These are phyloP conservation scores for Chaetomium fimeti DNA, from an alignment of 495 filamentous ascomycete species.

Conservation along the genomic window DNA sequence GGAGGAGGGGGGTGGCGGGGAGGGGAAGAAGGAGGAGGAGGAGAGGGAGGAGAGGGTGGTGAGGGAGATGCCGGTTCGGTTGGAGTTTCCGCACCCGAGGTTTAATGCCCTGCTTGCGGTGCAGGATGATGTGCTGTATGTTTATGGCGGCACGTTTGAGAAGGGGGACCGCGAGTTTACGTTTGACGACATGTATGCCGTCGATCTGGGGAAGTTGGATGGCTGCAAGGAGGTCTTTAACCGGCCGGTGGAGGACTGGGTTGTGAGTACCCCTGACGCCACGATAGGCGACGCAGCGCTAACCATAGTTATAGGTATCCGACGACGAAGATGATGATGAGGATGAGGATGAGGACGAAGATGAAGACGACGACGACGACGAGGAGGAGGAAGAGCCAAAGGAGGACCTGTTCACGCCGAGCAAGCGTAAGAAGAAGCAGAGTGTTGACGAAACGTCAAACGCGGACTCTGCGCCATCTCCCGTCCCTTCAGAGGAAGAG, in stretches of 20 bases:
- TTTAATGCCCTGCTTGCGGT: conserved; percentile 90
- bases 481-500: conserved; percentile 41
- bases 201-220: conserved; percentile 88
- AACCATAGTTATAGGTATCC: conserved; percentile 47
- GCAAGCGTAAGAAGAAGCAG: conserved; percentile 52
- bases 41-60: conserved; percentile 48
- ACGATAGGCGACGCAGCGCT: conserved; percentile 12
- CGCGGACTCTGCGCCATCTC: conserved; percentile 36
- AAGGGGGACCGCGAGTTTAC: conserved; percentile 92
- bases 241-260: conserved; percentile 81
- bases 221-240: conserved; percentile 87
- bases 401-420: conserved; percentile 34
- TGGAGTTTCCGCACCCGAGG: conserved; percentile 79
- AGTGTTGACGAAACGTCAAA: conserved; percentile 34
- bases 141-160: conserved; percentile 93
- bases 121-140: conserved; percentile 86
- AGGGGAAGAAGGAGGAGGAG: conserved; percentile 48
- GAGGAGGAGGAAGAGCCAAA: conserved; percentile 52
- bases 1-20: conserved; percentile 21
- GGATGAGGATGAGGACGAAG: conserved; percentile 66
- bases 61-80: conserved; percentile 57
- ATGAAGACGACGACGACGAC: conserved; percentile 67
- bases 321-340: conserved; percentile 68
- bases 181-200: conserved; percentile 88
- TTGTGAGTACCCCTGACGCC: conserved; percentile 45